Evolutionary conservation across 2,329 filamentous ascomycete species (phyloP), one percentile per base, ranked within the genome.

Genomic region (Leptographium wingfieldii): DNA sequence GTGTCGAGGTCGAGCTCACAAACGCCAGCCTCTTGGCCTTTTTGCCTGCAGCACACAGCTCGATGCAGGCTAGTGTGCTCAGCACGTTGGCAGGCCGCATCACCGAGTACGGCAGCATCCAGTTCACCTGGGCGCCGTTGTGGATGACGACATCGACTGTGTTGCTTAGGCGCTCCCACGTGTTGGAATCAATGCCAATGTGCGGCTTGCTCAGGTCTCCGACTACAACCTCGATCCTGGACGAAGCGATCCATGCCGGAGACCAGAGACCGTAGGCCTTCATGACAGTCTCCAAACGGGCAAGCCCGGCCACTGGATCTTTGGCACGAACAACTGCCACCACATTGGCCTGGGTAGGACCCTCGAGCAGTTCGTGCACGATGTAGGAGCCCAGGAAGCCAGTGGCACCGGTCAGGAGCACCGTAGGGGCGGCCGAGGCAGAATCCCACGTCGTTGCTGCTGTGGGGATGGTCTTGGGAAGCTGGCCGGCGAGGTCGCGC

Each of bases 331-430:
- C 86, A 60, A 92, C 85, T 0, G 86, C 84, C 60, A 95, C 83
- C 11, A 95, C 78, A 65, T 81, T 85, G 16, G 82, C 75, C 22
- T 74, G 72, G 19, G 74, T 73, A 11, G 76, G 74, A 29, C 86
- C 78, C 48, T 80, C 80, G 1, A 96, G 77, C 1, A 96, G 73
- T 59, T 95, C 89, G 59, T 81, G 81, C 38, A 95, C 75, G 12
- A 96, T 76, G 68, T 91, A 95, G 0, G 88, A 81, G 33, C 92
- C 92, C 25, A 96, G 73, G 76, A 96, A 96, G 2, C 92, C 92
- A 5, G 92, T 96, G 4, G 89, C 90, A 52, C 92, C 91, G 3
- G 92, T 96, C 5, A 96, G 74, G 71, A 96, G 88, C 12, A 94
- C 78, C 0, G 86, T 90, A 62, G 51, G 14, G 29, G 16, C 2